Percentiles rank a stretch among this genome's conserved stretches.
Evolutionary conservation across 257 asterid genomes (phyloP).

Genomic region (Oldenlandia corymbosa): DNA sequence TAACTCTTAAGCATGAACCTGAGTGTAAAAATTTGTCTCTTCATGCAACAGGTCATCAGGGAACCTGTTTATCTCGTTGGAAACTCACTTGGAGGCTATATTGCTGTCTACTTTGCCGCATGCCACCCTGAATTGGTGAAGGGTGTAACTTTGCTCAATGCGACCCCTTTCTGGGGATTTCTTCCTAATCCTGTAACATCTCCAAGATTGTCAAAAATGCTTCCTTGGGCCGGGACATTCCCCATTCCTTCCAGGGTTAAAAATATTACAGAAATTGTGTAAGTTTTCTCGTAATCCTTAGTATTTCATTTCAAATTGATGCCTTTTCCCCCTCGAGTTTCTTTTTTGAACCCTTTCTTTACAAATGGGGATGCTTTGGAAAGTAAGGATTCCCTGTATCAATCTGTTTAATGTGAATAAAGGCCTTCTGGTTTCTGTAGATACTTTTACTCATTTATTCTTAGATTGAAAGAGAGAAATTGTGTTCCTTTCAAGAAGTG

Average conservation of each 20-base stretch:
- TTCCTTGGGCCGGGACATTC: slow-evolving; percentile 91
- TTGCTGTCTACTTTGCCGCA: slow-evolving; percentile 87
- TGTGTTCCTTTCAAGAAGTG: not conserved
- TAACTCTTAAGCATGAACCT: not conserved
- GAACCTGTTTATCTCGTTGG: slow-evolving; percentile 95
- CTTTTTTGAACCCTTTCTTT: not conserved
- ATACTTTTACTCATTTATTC: not conserved
- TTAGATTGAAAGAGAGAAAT: too few relatives aligned
- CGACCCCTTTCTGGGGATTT: slow-evolving; percentile 95
- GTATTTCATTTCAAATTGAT: too few relatives aligned
- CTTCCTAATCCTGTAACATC: slow-evolving; percentile 78
- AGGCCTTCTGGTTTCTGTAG: not conserved
- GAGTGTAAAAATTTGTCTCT: slow-evolving; percentile 1
- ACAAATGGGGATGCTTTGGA: not conserved
- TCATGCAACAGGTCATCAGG: slow-evolving; percentile 55
- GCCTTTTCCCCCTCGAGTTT: too few relatives aligned
- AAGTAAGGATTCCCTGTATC: slow-evolving; percentile 3
- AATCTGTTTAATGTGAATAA: not conserved
- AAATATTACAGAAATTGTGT: slow-evolving; percentile 58
- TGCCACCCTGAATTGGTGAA: slow-evolving; percentile 74
- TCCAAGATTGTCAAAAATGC: slow-evolving; percentile 64
- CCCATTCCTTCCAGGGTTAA: slow-evolving; percentile 68
- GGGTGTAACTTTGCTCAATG: slow-evolving; percentile 85
- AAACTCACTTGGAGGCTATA: slow-evolving; percentile 90
- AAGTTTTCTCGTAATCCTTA: slow-evolving; percentile 24